These are phyloP conservation scores for Sophora flavescens DNA, from an alignment of 306 rosid species.

Conservation along the genomic window DNA sequence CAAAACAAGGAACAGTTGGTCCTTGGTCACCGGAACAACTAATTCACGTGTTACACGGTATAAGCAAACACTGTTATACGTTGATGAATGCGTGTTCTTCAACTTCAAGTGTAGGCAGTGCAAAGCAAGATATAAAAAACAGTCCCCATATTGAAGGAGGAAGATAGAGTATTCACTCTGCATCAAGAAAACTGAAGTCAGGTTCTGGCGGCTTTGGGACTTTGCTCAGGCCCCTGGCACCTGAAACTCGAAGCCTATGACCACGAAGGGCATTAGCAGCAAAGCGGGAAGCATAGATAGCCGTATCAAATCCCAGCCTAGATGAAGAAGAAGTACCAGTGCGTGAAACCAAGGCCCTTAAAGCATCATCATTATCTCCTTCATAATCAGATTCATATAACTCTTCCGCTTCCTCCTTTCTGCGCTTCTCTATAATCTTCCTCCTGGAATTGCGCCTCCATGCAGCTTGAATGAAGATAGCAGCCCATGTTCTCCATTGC, in stretches of 20 bases:
- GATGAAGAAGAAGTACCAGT: constrained; percentile 29
- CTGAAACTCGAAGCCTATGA: constrained; percentile 58
- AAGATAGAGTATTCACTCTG: constrained; percentile 20
- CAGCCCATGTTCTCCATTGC: constrained; percentile 98
- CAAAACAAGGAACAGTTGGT: background rate
- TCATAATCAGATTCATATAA: constrained; percentile 40
- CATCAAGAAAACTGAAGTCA: constrained; percentile 60
- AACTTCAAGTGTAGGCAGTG: background rate
- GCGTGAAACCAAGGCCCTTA: constrained; percentile 42
- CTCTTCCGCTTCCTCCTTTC: constrained; percentile 57
- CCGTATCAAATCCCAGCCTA: constrained; percentile 55
- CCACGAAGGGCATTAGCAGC: constrained; percentile 79
- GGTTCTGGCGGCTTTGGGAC: constrained; percentile 86
- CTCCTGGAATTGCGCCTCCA: constrained; percentile 76
- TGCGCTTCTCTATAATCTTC: constrained; percentile 49
- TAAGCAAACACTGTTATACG: background rate
- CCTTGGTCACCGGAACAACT: no score
- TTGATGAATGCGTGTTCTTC: background rate
- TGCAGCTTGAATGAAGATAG: constrained; percentile 83
- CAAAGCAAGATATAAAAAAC: background rate
- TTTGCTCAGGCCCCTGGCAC: constrained; percentile 37
- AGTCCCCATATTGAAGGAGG: background rate
- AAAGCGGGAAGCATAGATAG: constrained; percentile 77
- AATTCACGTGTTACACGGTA: background rate
- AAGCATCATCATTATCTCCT: constrained; percentile 40